Evolutionary conservation across 1,284 basidiomycete genomes (phyloP).

Genomic region (Cystobasidium pallidum): DNA sequence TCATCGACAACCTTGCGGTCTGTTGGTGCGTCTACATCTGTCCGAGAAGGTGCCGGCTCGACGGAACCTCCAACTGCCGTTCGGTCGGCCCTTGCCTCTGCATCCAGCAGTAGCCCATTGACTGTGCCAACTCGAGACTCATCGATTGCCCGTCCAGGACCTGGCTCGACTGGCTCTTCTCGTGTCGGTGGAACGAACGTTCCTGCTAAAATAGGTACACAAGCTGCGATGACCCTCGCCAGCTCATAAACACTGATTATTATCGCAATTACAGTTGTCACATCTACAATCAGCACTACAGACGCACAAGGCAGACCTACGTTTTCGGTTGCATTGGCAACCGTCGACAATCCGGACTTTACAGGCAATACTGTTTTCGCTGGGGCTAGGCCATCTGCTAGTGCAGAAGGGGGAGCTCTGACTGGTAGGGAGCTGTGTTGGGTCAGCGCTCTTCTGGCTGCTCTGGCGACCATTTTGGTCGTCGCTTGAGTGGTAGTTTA

Average conservation of each 20-base stretch:
- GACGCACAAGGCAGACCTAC: conserved; percentile 22
- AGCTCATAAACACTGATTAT: not conserved
- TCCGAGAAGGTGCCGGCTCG: not conserved
- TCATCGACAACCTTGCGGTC: not conserved
- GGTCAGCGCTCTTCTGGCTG: not conserved
- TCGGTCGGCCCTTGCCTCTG: not conserved
- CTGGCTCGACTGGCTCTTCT: not conserved
- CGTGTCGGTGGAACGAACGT: not conserved
- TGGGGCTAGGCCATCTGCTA: not conserved
- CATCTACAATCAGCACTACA: conserved; percentile 23
- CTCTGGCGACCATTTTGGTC: not conserved
- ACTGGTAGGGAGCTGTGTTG: not conserved
- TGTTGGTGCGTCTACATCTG: not conserved
- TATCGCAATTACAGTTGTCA: not conserved
- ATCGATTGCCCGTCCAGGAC: not conserved
- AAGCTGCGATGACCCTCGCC: not conserved
- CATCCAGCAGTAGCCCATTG: not conserved
- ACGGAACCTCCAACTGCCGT: not conserved
- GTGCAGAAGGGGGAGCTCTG: not conserved
- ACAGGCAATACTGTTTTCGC: conserved; percentile 23
- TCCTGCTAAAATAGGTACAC: conserved; percentile 26
- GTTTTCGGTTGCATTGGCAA: conserved; percentile 13
- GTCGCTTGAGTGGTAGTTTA: not conserved
- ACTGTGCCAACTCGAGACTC: not conserved
- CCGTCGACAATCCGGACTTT: conserved; percentile 24